Base-by-base conservation (phyloP, 192 early-diverging fungal species). In the Spizellomyces sp. region DNA sequence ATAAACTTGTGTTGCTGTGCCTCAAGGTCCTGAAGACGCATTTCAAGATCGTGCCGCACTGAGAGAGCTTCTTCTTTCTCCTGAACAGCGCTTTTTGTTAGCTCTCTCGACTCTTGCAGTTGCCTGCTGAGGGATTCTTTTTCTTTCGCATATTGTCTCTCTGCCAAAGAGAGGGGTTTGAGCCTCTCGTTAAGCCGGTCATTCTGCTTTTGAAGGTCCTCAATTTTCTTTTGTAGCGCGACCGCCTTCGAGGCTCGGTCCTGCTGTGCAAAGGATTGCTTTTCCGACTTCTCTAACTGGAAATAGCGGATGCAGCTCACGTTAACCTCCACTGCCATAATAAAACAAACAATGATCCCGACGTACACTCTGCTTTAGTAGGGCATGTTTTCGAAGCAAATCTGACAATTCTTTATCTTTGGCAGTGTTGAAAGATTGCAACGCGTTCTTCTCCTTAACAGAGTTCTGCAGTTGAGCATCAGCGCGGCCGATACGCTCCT, bases 271-370 rank as follows among this genome's bases (percentile, higher is more conserved):
- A 48, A 8, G n/a, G 73, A 27, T 4, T 36, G 45, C 64, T 66
- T 75, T 46, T 79, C 73, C 0, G 63, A 12, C 50, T 79, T 79
- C 21, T 79, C 73, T 15, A 75, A 58, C 77, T 78, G 52, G 14
- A 2, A 15, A 27, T 47, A 64, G 15, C 3, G 27, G 27, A 9
- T 14, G 19, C 10, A 58, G 1, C 4, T 9, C 27, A 36, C 27
- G 27, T 36, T 36, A 36, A 3, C 27, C 3, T 3, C 0, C 27
- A 36, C 27, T 36, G 27, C 27, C 27, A 36, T 36, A 3, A 36
- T 36, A 3, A 36, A 36, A 36, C 27, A 36, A 36, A 0, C 27
- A 36, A 36, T 36, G 27, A 36, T 36, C 59, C 46, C 17, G 0
- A 64, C 68, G 5, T 75, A 77, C 71, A 17, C 74, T 69, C 9